These are phyloP conservation scores for Ophiocordyceps robertsii DNA, from an alignment of 2,329 filamentous ascomycete species.

Conservation along the genomic window DNA sequence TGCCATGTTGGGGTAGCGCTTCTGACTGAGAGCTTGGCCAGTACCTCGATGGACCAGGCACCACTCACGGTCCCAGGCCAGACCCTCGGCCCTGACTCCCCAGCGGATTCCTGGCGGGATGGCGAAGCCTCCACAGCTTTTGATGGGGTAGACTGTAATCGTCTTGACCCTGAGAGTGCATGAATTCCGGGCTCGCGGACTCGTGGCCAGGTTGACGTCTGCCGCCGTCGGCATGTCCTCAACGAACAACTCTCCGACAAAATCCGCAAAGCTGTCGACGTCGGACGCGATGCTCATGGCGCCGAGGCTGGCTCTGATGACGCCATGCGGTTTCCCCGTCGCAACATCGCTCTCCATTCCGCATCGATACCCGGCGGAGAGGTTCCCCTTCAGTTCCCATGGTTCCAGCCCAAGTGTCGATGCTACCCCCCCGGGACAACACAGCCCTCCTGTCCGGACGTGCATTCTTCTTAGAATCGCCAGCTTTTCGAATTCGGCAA, in stretches of 20 bases:
- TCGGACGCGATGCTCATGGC: constrained; percentile 77
- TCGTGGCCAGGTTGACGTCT: background rate
- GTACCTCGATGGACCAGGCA: constrained; percentile 82
- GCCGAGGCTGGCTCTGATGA: constrained; percentile 74
- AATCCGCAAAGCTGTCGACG: constrained; percentile 56
- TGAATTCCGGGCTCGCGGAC: background rate
- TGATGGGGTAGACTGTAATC: constrained; percentile 77
- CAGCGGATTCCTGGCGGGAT: constrained; percentile 53
- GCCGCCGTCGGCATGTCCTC: constrained; percentile 4
- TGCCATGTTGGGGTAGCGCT: constrained; percentile 77
- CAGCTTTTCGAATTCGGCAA: constrained; percentile 77
- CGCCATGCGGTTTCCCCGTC: constrained; percentile 73
- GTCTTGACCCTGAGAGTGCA: constrained; percentile 34
- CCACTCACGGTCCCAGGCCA: constrained; percentile 95
- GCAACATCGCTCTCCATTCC: constrained; percentile 73
- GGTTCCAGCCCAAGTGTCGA: constrained; percentile 57
- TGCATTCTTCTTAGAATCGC: constrained; percentile 69
- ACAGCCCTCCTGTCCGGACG: constrained; percentile 76
- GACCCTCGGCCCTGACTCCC: constrained; percentile 68
- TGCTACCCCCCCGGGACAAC: constrained; percentile 81
- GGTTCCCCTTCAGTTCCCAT: constrained; percentile 75
- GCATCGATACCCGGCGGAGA: constrained; percentile 73
- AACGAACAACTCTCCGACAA: constrained; percentile 56
- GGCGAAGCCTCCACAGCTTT: constrained; percentile 74
- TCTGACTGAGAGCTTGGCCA: constrained; percentile 75